Percentiles rank a stretch among this genome's conserved stretches.
Conservation (phyloP, 192 early-diverging fungal species). For the Spizellomyces sp. region DNA sequence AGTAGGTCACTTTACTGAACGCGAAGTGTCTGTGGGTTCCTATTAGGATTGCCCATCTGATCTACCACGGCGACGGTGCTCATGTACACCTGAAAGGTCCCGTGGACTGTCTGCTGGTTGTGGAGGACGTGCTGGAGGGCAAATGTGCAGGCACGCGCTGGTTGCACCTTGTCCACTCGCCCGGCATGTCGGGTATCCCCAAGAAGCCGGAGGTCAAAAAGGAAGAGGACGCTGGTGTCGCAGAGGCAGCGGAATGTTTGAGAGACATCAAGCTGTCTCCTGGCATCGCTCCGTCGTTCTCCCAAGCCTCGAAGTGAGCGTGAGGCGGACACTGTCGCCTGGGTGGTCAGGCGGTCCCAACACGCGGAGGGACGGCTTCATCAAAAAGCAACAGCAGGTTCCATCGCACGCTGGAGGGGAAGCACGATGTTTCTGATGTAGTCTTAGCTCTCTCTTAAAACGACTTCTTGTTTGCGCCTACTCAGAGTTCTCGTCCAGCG, state of each 20-base stretch:
- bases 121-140: conserved; percentile 4
- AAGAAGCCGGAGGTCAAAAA: conserved; percentile 6
- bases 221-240: conserved; percentile 2
- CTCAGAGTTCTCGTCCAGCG: no score
- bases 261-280: conserved; percentile 4
- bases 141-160: conserved; percentile 1
- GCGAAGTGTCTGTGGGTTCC: not conserved
- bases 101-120: conserved; percentile 2
- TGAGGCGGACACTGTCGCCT: conserved; percentile 6
- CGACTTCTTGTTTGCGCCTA: no score
- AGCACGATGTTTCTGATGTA: no score
- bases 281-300: conserved; percentile 4
- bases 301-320: conserved; percentile 4
- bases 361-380: no score
- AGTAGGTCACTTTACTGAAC: not conserved
- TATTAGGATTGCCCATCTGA: not conserved
- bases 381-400: no score
- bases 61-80: conserved; percentile 16
- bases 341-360: not conserved
- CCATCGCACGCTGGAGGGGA: no score
- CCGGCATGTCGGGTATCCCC: conserved; percentile 4
- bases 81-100: conserved; percentile 12
- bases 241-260: not conserved
- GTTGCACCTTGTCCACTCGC: conserved; percentile 4
- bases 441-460: no score